Evolutionary conservation across 306 rosid genomes (phyloP), one percentile per base, ranked within the genome.

Genomic region (Datisca glomerata): DNA sequence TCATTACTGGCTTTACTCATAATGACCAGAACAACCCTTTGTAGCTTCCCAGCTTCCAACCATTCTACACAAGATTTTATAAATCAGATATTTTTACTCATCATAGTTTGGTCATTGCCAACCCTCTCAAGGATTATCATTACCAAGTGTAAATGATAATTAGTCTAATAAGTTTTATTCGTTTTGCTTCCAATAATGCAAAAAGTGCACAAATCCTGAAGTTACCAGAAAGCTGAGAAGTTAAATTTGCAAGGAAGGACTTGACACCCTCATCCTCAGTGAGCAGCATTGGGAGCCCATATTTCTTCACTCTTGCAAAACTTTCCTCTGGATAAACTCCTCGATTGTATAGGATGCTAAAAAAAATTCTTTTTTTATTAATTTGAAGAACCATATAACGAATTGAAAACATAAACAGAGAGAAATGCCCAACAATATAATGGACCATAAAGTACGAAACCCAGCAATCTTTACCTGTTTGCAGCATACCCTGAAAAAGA

Each of bases 301-400:
- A 91, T 60, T 91, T 91, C 82, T 91, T 91, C 43, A 91, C 86
- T 59, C 79, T 91, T 25, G 24, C 85, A 67, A 84, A 91, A 40
- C 94, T 80, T 47, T 91, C 98, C 53, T 91, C 98, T 11, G 98
- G 96, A 71, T 91, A 91, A 41, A 89, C 86, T 59, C 81, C 96
- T 3, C 96, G 81, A 42, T 85, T 85, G 53, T 77, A 85, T 20
- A 85, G 84, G 59, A 85, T 85, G 22, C 96, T 84, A 53, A 38
- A 21, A 32, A 43, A 14, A 25, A 44, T 18, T 48, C 33, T n/a
- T 39, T 34, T 21, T 27, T 41, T 34, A 40, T 27, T 6, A 28
- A 18, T 34, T 8, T 40, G 37, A 13, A 20, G 3, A 5, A 11
- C 19, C 25, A 24, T 37, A 4, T 7, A 41, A 41, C 17, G 3